phyloP scores from a whole-genome alignment of 192 early-diverging fungal genomes.

The Martensiomyces pterosporus region DNA sequence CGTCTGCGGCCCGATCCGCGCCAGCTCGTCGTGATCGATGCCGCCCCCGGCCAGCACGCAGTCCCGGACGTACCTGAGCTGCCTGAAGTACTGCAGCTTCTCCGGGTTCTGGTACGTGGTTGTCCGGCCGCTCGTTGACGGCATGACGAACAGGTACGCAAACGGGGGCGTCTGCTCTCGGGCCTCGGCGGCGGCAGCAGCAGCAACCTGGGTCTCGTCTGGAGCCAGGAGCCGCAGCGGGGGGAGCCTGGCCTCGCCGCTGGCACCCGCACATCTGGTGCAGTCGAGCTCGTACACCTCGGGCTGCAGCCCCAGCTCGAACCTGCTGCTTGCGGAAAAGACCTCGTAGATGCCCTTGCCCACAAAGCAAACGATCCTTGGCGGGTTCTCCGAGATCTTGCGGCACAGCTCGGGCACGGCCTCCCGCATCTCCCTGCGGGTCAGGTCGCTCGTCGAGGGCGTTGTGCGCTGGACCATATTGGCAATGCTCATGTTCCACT shows the following conservation, averaged over 20 bases:
- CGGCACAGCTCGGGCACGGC: slow-evolving; percentile 57
- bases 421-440: slow-evolving; percentile 53
- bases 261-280: not conserved
- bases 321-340: slow-evolving; percentile 33
- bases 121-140: slow-evolving; percentile 68
- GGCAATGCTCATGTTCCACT: slow-evolving; percentile 60
- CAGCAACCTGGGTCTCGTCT: slow-evolving; percentile 5
- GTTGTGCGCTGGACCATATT: slow-evolving; percentile 63
- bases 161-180: not conserved
- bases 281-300: slow-evolving; percentile 20
- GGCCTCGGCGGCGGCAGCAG: not conserved
- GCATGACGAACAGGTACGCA: slow-evolving; percentile 59
- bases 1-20: slow-evolving; percentile 9
- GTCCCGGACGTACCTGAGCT: slow-evolving; percentile 45
- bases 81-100: slow-evolving; percentile 54
- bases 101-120: slow-evolving; percentile 58
- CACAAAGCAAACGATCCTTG: slow-evolving; percentile 64
- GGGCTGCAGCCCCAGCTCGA: slow-evolving; percentile 43
- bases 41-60: slow-evolving; percentile 7
- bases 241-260: not conserved
- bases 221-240: slow-evolving; percentile 2
- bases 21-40: slow-evolving; percentile 12
- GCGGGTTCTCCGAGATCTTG: slow-evolving; percentile 58
- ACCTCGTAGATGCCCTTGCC: slow-evolving; percentile 67
- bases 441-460: slow-evolving; percentile 55